Evolutionary conservation across 2,329 filamentous ascomycete species (phyloP).

Genomic region (Aspergillus felis): DNA sequence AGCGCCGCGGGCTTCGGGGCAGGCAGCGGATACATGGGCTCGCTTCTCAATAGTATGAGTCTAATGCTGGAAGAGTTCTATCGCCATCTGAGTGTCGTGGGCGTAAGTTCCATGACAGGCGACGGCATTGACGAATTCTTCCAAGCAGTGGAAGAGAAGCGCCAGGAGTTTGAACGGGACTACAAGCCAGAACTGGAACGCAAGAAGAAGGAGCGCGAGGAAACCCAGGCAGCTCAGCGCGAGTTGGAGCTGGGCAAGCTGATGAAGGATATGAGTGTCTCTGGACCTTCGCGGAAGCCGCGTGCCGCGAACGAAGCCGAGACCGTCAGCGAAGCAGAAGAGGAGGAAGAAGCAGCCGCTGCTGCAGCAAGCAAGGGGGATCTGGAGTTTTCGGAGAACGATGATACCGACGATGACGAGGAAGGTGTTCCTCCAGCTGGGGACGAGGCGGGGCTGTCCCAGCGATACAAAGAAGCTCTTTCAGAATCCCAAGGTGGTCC

Average conservation of each 20-base stretch:
- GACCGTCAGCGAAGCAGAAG: slow-evolving; percentile 48
- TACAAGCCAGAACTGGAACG: slow-evolving; percentile 90
- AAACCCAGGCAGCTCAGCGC: slow-evolving; percentile 65
- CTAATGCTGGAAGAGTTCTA: slow-evolving; percentile 98
- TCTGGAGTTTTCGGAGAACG: slow-evolving; percentile 47
- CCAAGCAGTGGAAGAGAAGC: slow-evolving; percentile 79
- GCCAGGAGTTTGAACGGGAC: slow-evolving; percentile 80
- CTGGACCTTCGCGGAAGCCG: slow-evolving; percentile 31
- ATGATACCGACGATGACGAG: slow-evolving; percentile 52
- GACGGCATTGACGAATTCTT: slow-evolving; percentile 93
- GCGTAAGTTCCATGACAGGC: slow-evolving; percentile 88
- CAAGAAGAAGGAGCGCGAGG: slow-evolving; percentile 69
- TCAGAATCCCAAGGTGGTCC: slow-evolving; percentile 45
- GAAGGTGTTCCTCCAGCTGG: slow-evolving; percentile 57
- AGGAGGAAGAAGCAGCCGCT: slow-evolving; percentile 43
- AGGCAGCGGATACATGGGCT: slow-evolving; percentile 94
- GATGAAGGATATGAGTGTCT: slow-evolving; percentile 85
- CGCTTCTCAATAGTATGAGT: slow-evolving; percentile 94
- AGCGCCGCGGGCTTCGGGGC: slow-evolving; percentile 56
- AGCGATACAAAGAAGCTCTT: slow-evolving; percentile 73
- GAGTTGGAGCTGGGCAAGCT: slow-evolving; percentile 84
- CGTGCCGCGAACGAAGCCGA: slow-evolving; percentile 33
- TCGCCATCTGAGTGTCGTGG: slow-evolving; percentile 85
- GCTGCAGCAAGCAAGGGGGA: slow-evolving; percentile 26
- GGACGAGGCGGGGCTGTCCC: slow-evolving; percentile 64